A percentile compares a stretch with the other conserved stretches of the same genome.
These are phyloP conservation scores for Collybiopsis luxurians DNA, from an alignment of 768 basidiomycete genomes.

Conservation along the genomic window DNA sequence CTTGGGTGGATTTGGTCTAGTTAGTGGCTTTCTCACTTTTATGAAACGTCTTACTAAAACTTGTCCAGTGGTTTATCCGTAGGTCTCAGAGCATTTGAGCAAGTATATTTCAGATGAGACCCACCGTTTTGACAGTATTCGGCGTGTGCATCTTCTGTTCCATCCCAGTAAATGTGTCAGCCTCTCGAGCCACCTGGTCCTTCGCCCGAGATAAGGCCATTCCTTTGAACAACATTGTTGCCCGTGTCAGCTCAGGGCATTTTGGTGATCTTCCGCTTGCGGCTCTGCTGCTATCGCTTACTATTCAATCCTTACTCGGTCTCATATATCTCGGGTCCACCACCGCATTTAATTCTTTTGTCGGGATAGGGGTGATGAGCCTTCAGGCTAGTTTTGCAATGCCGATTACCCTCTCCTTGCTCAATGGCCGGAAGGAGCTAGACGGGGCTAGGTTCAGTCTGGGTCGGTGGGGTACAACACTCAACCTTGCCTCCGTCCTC, in stretches of 20 bases:
- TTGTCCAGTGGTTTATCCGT: slow-evolving; percentile 40
- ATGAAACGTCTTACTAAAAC: too few species aligned
- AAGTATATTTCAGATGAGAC: background rate
- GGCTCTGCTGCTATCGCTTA: slow-evolving; percentile 56
- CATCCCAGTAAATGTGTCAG: slow-evolving; percentile 63
- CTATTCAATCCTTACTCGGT: slow-evolving; percentile 56
- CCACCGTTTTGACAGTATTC: slow-evolving; percentile 36
- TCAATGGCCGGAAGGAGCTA: slow-evolving; percentile 41
- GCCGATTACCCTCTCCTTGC: slow-evolving; percentile 55
- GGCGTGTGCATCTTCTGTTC: slow-evolving; percentile 59
- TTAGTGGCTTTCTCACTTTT: too few species aligned
- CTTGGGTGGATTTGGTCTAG: too few species aligned
- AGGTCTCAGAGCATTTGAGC: slow-evolving; percentile 11
- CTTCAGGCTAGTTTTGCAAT: slow-evolving; percentile 62
- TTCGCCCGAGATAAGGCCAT: slow-evolving; percentile 69
- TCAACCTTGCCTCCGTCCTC: slow-evolving; percentile 48
- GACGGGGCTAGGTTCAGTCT: slow-evolving; percentile 48
- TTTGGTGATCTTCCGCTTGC: slow-evolving; percentile 51
- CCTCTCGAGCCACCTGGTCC: slow-evolving; percentile 69
- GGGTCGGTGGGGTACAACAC: slow-evolving; percentile 39
- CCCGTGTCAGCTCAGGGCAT: slow-evolving; percentile 36
- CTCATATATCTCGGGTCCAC: slow-evolving; percentile 61
- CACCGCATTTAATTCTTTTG: slow-evolving; percentile 67
- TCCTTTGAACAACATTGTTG: slow-evolving; percentile 49
- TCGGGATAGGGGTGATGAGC: slow-evolving; percentile 64